Evolutionary conservation across 768 basidiomycete genomes (phyloP), one percentile per base, ranked within the genome.

Genomic region (Scleroderma bovista): DNA sequence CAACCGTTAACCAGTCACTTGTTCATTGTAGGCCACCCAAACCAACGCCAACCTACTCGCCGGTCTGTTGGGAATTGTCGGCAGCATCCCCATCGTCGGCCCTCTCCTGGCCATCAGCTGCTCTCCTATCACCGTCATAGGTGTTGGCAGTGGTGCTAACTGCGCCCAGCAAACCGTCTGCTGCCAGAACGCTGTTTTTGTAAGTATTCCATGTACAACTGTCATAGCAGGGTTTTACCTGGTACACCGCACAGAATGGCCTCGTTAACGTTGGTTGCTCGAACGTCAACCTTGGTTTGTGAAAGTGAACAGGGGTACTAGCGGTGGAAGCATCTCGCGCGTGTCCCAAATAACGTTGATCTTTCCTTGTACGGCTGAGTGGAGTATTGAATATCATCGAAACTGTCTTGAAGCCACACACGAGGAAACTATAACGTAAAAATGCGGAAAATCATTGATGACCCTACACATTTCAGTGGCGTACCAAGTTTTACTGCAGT

Each of bases 151-250:
- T 3, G 50, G 50, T 20, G 37, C 50, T 10, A 41, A 47, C 54
- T 29, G 59, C 44, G 40, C 23, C 19, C 48, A 41, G 40, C 17
- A 77, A 55, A 62, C 74, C 9, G 72, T 77, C 41, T 80, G 77
- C 61, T 80, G 78, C 59, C 51, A 63, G 20, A 66, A 71, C 53
- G 75, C 77, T 52, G 52, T 57, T 43, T 76, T 70, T 60, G 70
- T 71, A 29, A 74, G 77, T 42, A 9, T 9, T 5, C 4, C 9
- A 29, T 40, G 3, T 19, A 17, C 4, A 19, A 11, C 11, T 3
- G 19, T 29, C 5, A 29, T 29, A 29, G 9, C 4, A 29, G n/a
- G n/a, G 9, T 29, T 9, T 29, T 9, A 29, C 26, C 9, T 29
- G 9, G 9, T 29, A 9, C 9, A 29, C 9, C 9, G 4, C 36